Evolutionary conservation across 805 yeast species (phyloP), one percentile per base, ranked within the genome.

Genomic region (Sungouiozyma intestinalis): DNA sequence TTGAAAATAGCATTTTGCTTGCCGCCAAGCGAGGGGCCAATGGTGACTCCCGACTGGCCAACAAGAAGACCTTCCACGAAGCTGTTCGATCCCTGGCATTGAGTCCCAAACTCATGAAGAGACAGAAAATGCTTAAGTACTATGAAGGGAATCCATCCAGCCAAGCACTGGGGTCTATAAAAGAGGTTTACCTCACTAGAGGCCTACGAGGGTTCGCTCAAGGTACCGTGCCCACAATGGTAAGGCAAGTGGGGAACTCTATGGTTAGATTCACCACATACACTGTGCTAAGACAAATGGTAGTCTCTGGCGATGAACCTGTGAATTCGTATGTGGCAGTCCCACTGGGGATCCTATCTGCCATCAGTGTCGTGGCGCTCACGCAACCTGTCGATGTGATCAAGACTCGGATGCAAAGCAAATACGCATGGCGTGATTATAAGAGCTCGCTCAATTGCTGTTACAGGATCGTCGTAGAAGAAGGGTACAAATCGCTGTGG

Each of bases 301-400:
- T 81, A 16, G 74, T 74, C 36, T 76, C 75, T 36, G 78, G 63
- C 11, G 59, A 57, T 33, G 53, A 54, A 36, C 68, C 63, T 52
- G 36, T 67, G 52, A 59, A 63, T 43, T 57, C 62, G 35, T 53
- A 60, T 36, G 45, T 64, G 13, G 59, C 67, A 1, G 57, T 58
- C 27, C 60, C 54, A 1, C 44, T 78, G 8, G 86, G 92, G 4
- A 63, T 79, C 9, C 67, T 76, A 1, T 76, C 94, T 2, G 78
- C 92, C 0, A 62, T 73, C 3, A 81, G 86, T 0, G 94, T 85
- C 21, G 83, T 85, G 17, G 76, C 74, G 0, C 66, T 74, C 0
- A 88, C 95, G 0, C 97, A 86, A 63, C 97, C 97, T 0, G 66
- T 88, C 21, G 97, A 88, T 63, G 85, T 85, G 2, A 63, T 88